Evolutionary conservation across 202 grass and related monocot species (phyloP), one percentile per base, ranked within the genome.

Genomic region (Setaria viridis): DNA sequence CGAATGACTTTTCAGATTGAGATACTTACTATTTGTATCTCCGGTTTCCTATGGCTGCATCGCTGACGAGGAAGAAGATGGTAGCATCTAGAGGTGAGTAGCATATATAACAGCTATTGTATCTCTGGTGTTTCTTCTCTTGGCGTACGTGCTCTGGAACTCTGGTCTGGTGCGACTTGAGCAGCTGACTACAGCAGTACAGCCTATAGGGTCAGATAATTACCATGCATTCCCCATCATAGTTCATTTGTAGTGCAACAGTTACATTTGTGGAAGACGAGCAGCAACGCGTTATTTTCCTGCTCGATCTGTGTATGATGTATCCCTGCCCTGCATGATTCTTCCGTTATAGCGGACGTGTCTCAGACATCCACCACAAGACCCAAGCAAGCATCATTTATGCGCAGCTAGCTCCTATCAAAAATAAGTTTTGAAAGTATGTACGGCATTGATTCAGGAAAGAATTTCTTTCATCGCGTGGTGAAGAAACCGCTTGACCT

Each of bases 291-390:
- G 54, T 77, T 53, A 16, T 70, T 82, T 87, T 62, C 62, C 62
- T 77, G 1, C n/a, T 62, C 9, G 8, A 10, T 7, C 64, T 30
- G 33, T 64, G 17, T 10, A 78, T 64, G 55, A 62, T 47, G 74
- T 29, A 48, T 72, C 12, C 58, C 57, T 16, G 62, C 33, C 9
- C 14, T 53, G 39, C 58, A 67, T 78, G 66, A 72, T 78, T 82
- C 29, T 73, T 82, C 79, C 67, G 39, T 51, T 46, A 54, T 49
- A 11, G 54, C 43, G 4, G 32, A 86, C 83, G 78, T 72, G 83
- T 82, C 56, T 43, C 6, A 17, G 2, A 34, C 55, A 67, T 59
- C 78, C 78, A 51, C 84, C 84, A 73, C 83, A 67, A 39, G 65
- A 86, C 58, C 64, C 25, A 46, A 71, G 2, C 13, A 13, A 34